Conservation (phyloP, 306 rosid genomes). For the Cucumis melo region DNA sequence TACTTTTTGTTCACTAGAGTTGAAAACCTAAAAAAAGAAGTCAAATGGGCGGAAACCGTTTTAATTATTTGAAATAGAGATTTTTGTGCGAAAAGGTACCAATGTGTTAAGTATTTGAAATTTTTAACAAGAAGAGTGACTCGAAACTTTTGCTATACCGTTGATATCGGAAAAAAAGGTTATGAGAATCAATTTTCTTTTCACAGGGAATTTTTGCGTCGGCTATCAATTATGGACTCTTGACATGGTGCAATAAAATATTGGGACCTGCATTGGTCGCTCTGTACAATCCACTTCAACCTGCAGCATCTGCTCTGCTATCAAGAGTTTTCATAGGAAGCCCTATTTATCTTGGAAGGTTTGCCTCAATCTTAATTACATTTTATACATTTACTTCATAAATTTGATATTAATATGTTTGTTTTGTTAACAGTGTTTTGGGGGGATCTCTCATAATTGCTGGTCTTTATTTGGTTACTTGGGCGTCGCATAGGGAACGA, state of each 20-base stretch:
- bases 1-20: not conserved
- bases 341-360: slow-evolving; percentile 88
- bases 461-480: slow-evolving; percentile 71
- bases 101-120: not conserved
- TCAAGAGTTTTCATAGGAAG: slow-evolving; percentile 88
- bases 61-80: not conserved
- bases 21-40: not conserved
- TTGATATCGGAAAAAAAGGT: not conserved
- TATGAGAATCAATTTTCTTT: not conserved
- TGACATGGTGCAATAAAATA: slow-evolving; percentile 84
- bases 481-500: slow-evolving; percentile 67
- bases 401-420: not conserved
- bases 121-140: not conserved
- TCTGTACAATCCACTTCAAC: slow-evolving; percentile 90
- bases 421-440: slow-evolving; percentile 41
- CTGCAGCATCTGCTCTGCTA: slow-evolving; percentile 57
- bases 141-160: not conserved
- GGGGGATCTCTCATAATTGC: slow-evolving; percentile 71
- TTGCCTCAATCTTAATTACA: slow-evolving; percentile 11
- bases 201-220: slow-evolving; percentile 76
- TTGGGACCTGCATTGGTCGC: slow-evolving; percentile 91
- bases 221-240: slow-evolving; percentile 85
- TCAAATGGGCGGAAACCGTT: not conserved
- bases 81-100: not conserved
- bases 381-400: not conserved